Conservation (phyloP, 176 grass and related monocot genomes). For the Poa pratensis region DNA sequence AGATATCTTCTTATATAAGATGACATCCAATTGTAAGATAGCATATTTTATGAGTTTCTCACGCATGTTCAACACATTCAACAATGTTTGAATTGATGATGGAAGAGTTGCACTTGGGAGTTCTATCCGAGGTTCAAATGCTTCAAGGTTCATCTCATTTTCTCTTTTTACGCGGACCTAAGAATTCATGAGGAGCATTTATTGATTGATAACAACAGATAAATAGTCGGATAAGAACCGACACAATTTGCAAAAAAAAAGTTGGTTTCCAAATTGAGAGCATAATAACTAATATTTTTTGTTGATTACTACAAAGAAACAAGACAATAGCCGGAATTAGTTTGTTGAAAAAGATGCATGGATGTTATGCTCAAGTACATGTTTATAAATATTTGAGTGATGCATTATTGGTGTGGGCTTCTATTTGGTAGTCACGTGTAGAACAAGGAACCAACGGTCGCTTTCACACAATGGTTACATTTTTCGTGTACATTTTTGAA, state of each 20-base stretch:
- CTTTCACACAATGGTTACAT: too few relatives aligned
- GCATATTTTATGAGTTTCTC: not conserved
- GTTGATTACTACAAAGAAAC: not conserved
- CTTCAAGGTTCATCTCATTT: too few relatives aligned
- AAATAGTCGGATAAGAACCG: fast-evolving
- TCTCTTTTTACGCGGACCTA: not conserved
- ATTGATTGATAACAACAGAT: not conserved
- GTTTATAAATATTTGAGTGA: too few relatives aligned
- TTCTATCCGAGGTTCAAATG: not conserved
- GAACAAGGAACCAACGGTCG: too few relatives aligned
- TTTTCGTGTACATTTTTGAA: too few relatives aligned
- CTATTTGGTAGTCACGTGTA: too few relatives aligned
- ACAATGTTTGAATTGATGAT: not conserved
- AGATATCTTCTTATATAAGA: too few relatives aligned
- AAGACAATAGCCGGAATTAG: too few relatives aligned
- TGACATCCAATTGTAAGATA: not conserved
- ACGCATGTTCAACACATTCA: not conserved
- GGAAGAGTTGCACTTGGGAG: not conserved
- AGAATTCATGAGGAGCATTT: not conserved
- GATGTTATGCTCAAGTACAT: too few relatives aligned
- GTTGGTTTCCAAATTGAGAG: too few relatives aligned
- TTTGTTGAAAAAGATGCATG: not conserved
- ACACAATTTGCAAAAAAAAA: not conserved
- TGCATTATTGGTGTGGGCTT: too few relatives aligned
- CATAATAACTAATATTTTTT: not conserved